Evolutionary conservation across 2,329 filamentous ascomycete species (phyloP).

Genomic region (Aspergillus sojae): DNA sequence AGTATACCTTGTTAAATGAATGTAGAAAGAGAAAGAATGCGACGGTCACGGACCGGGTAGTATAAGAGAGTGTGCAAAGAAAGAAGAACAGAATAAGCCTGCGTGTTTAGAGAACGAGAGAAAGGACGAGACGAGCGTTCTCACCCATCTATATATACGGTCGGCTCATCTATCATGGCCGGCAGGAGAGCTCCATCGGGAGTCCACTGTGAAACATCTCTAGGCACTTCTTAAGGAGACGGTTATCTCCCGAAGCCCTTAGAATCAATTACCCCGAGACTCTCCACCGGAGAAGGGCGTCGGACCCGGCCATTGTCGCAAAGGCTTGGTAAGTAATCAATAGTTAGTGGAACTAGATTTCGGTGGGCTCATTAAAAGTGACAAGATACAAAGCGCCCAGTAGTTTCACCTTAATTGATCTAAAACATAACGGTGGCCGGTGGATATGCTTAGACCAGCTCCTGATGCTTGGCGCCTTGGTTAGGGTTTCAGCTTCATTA

Average conservation of each 20-base stretch:
- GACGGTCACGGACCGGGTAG: conserved; percentile 26
- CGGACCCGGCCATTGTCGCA: conserved; percentile 1
- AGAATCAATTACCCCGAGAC: conserved; percentile 6
- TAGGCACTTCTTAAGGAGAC: conserved; percentile 5
- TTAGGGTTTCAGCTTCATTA: conserved; percentile 29
- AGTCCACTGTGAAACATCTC: conserved; percentile 16
- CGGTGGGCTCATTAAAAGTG: background rate
- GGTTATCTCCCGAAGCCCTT: background rate
- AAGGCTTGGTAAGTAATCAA: background rate
- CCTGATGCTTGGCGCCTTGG: conserved; percentile 18
- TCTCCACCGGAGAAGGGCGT: conserved; percentile 14
- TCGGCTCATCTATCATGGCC: background rate
- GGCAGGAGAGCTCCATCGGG: conserved; percentile 7
- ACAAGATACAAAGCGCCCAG: conserved; percentile 17
- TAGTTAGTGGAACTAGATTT: conserved; percentile 1
- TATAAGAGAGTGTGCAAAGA: conserved; percentile 21
- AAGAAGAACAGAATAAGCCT: conserved; percentile 22
- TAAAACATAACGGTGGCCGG: conserved; percentile 18
- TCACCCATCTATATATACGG: conserved; percentile 22
- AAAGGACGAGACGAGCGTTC: conserved; percentile 3
- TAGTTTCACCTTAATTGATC: conserved; percentile 26
- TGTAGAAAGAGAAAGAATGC: conserved; percentile 18
- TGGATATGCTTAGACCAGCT: conserved; percentile 16
- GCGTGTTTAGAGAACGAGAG: conserved; percentile 17
- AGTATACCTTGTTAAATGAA: conserved; percentile 25